Base-by-base conservation (phyloP, 2,329 filamentous ascomycete species). In the Zasmidium angulare region DNA sequence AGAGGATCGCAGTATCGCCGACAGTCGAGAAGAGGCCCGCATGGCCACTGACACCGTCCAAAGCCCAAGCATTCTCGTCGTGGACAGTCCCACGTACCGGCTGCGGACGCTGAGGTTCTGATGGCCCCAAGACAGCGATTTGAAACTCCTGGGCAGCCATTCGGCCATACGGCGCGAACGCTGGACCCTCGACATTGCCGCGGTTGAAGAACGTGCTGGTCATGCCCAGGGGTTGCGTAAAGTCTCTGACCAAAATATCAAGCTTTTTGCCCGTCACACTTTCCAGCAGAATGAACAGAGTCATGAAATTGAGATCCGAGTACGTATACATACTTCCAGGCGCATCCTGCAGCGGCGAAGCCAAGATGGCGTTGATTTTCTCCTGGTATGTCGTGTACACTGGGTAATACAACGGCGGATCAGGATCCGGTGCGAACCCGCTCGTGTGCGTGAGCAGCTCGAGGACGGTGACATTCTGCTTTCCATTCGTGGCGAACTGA, bases 31-130 rank as follows among this genome's bases (percentile, higher is more conserved):
- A 50, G 22, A 24, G 22, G 2, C 48, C 48, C 6, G 48, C 48
- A 50, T 50, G 48, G 3, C 48, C 48, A 50, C 46, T 49, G 20
- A 49, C 46, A 22, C 22, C 46, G 22, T 49, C 46, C 46, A 49
- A 24, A 4, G 46, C 46, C 46, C 46, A 24, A 3, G 36, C 36
- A 19, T 43, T 43, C 36, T 43, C 36, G n/a, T 43, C 36, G 14
- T 43, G 36, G 3, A 43, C 36, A 7, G 36, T 43, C n/a, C 36
- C 36, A 43, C 36, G 36, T 17, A 43, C 36, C n/a, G 36, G 36
- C 36, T 43, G 36, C 14, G 36, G 36, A 9, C 36, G 36, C 36
- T 43, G 36, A 14, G 36, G 36, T 17, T 43, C 36, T 3, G 36
- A 43, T 7, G 36, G 36, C 9, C 36, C 36, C 36, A 43, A 43